These are phyloP conservation scores for Debaryomycetaceae sp. DNA, from an alignment of 1,139 yeast genomes.

Conservation along the genomic window DNA sequence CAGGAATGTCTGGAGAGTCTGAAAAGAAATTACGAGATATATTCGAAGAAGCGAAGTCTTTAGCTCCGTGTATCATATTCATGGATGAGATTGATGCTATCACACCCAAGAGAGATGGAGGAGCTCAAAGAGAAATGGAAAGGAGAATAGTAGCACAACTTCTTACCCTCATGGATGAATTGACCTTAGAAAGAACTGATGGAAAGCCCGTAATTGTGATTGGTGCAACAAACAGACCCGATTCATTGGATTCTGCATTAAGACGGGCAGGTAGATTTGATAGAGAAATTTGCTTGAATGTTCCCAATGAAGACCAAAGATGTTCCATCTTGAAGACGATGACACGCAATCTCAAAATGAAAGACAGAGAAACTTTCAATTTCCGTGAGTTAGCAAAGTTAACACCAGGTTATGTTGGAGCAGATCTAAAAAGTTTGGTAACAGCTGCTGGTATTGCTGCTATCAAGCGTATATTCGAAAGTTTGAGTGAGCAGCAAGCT, in stretches of 20 bases:
- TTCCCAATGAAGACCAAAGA: slow-evolving; percentile 86
- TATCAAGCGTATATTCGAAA: slow-evolving; percentile 79
- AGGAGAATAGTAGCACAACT: slow-evolving; percentile 94
- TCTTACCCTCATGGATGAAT: slow-evolving; percentile 89
- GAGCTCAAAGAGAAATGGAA: slow-evolving; percentile 98
- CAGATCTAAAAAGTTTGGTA: slow-evolving; percentile 89
- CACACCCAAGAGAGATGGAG: slow-evolving; percentile 93
- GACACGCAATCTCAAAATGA: slow-evolving; percentile 60
- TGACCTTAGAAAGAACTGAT: slow-evolving; percentile 79
- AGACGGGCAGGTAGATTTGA: slow-evolving; percentile 51
- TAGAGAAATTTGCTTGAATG: slow-evolving; percentile 63
- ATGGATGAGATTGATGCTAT: slow-evolving; percentile 97
- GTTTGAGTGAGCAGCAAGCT: slow-evolving; percentile 37
- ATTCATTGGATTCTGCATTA: slow-evolving; percentile 46
- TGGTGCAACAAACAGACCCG: slow-evolving; percentile 51
- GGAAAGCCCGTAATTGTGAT: slow-evolving; percentile 78
- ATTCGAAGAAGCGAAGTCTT: slow-evolving; percentile 84
- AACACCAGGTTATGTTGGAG: slow-evolving; percentile 98
- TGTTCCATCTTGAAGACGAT: slow-evolving; percentile 72
- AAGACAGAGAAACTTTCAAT: slow-evolving; percentile 61
- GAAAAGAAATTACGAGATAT: slow-evolving; percentile 91
- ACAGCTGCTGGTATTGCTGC: slow-evolving; percentile 97
- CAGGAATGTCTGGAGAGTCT: slow-evolving; percentile 99
- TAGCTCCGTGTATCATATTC: slow-evolving; percentile 91
- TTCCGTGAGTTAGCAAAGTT: slow-evolving; percentile 74